Percentiles rank a stretch among this genome's conserved stretches.
Evolutionary conservation across 208 protist species (phyloP).

Genomic region (Acanthamoeba healyi): DNA sequence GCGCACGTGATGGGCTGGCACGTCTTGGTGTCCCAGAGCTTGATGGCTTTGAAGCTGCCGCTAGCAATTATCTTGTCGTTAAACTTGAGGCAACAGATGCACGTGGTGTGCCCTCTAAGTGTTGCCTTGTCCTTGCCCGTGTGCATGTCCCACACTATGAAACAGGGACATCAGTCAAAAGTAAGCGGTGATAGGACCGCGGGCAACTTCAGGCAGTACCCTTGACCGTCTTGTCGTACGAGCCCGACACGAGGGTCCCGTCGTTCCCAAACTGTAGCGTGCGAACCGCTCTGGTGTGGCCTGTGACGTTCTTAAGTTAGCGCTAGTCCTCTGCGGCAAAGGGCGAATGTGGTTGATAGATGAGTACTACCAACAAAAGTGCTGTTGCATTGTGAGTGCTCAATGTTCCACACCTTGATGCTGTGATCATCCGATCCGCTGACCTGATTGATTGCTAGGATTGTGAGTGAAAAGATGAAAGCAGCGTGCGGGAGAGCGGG

Average conservation of each 20-base stretch:
- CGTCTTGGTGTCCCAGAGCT: constrained; percentile 29
- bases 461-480: neutral
- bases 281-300: constrained; percentile 16
- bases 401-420: constrained; percentile 57
- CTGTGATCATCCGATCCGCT: constrained; percentile 66
- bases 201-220: too few species aligned
- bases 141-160: constrained; percentile 43
- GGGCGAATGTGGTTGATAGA: too few species aligned
- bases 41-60: constrained; percentile 58
- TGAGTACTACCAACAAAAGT: constrained; percentile 34
- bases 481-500: neutral
- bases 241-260: constrained; percentile 37
- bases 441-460: neutral
- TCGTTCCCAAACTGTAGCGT: constrained; percentile 18
- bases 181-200: too few species aligned
- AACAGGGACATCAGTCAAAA: neutral
- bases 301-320: too few species aligned
- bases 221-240: constrained; percentile 66
- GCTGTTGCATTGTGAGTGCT: neutral
- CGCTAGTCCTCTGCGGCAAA: too few species aligned
- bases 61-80: constrained; percentile 44
- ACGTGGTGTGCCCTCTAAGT: neutral
- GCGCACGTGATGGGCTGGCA: constrained; percentile 20
- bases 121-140: neutral
- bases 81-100: constrained; percentile 65